phyloP scores from a whole-genome alignment of 2,329 filamentous ascomycete species.

The Talaromyces marneffei region DNA sequence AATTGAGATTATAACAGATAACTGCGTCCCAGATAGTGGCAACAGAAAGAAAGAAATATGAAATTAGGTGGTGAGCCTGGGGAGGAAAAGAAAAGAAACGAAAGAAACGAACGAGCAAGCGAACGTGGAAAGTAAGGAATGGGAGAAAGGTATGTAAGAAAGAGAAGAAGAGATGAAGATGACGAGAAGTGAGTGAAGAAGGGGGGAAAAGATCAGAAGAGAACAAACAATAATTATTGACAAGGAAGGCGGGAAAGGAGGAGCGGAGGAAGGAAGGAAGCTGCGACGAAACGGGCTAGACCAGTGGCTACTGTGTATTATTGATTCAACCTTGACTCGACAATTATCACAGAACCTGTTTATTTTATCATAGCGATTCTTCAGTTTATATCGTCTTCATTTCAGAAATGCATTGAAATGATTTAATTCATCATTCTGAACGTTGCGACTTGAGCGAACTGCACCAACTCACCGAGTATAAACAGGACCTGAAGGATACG shows the following conservation, averaged over 20 bases:
- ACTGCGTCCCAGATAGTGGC: neutral
- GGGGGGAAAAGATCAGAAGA: neutral
- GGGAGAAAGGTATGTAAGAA: constrained; percentile 13
- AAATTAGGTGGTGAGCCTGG: constrained; percentile 9
- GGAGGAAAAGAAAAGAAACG: constrained; percentile 18
- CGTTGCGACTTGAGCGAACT: neutral
- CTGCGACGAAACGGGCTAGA: constrained; percentile 9
- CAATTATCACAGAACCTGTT: neutral
- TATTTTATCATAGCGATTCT: neutral
- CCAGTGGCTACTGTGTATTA: neutral
- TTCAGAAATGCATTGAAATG: too few species aligned
- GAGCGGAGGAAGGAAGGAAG: constrained; percentile 8
- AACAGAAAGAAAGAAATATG: constrained; percentile 6
- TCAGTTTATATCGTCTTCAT: too few species aligned
- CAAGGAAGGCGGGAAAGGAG: constrained; percentile 8
- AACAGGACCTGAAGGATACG: neutral
- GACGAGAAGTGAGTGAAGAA: constrained; percentile 17
- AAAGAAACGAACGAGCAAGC: constrained; percentile 16
- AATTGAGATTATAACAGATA: constrained; percentile 6
- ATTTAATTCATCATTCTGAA: neutral
- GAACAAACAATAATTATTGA: constrained; percentile 3
- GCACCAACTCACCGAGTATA: neutral
- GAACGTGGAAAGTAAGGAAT: constrained; percentile 22
- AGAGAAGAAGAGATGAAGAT: constrained; percentile 14
- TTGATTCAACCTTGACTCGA: neutral